phyloP scores from a whole-genome alignment of 2,329 filamentous ascomycete species.

The Claviceps paspali region DNA sequence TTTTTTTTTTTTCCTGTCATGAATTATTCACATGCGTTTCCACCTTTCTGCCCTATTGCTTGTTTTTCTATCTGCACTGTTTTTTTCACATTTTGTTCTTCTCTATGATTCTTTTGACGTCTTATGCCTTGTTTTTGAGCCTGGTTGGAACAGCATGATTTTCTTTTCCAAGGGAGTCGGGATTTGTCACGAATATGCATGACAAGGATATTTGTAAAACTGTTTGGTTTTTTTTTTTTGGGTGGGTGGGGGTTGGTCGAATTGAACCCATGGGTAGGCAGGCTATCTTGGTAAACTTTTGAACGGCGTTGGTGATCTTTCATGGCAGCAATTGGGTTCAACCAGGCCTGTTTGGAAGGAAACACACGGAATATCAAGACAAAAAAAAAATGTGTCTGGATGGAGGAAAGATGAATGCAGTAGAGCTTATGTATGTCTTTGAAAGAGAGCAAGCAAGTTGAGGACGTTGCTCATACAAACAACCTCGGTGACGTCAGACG shows the following conservation, averaged over 20 bases:
- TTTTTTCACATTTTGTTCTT: too few species aligned
- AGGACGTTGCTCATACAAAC: neutral
- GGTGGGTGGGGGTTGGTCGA: neutral
- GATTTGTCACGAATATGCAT: constrained; percentile 4
- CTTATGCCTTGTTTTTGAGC: too few species aligned
- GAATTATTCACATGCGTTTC: too few species aligned
- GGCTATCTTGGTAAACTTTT: neutral
- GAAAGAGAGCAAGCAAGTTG: neutral
- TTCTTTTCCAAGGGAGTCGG: too few species aligned
- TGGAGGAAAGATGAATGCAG: neutral
- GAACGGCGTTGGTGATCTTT: constrained; percentile 1
- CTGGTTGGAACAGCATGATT: too few species aligned
- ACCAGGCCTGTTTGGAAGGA: neutral
- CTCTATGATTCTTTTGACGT: too few species aligned
- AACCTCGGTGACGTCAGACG: too few species aligned
- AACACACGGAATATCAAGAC: neutral
- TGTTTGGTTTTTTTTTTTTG: neutral
- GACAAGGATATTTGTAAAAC: neutral
- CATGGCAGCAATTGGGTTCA: neutral
- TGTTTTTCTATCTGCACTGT: too few species aligned
- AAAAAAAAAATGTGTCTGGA: neutral
- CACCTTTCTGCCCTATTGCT: too few species aligned
- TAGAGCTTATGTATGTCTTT: neutral
- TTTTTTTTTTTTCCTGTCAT: too few species aligned
- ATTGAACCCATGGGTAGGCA: neutral